Conservation (phyloP, 2,329 filamentous ascomycete species). For the Colletotrichum sansevieriae region DNA sequence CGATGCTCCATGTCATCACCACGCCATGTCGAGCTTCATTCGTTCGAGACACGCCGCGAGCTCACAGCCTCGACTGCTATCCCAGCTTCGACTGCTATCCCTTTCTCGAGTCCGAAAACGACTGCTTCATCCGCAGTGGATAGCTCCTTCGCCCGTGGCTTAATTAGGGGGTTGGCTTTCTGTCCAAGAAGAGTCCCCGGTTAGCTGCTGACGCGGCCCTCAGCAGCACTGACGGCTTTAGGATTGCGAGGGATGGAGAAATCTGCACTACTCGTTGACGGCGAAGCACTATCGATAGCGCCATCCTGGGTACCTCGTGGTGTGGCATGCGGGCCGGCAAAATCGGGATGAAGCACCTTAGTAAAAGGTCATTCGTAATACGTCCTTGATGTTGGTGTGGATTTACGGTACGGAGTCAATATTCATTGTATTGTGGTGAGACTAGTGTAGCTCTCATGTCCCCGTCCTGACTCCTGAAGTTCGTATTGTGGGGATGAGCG, state of each 20-base stretch:
- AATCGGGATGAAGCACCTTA: constrained; percentile 23
- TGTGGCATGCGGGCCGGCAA: constrained; percentile 34
- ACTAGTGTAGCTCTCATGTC: not conserved
- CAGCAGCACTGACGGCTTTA: constrained; percentile 20
- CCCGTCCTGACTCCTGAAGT: not conserved
- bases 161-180: constrained; percentile 11
- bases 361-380: constrained; percentile 8
- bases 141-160: constrained; percentile 18
- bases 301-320: constrained; percentile 39
- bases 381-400: constrained; percentile 5
- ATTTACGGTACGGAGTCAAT: not conserved
- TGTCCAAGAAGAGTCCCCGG: constrained; percentile 14
- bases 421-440: not conserved
- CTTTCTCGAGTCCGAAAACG: constrained; percentile 31
- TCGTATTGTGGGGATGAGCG: constrained; percentile 33
- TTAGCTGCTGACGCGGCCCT: constrained; percentile 38
- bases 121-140: constrained; percentile 31
- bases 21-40: constrained; percentile 35
- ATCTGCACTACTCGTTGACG: constrained; percentile 22
- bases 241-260: constrained; percentile 20
- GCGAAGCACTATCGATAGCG: constrained; percentile 35
- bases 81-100: constrained; percentile 6
- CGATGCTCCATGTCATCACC: constrained; percentile 39
- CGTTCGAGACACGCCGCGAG: constrained; percentile 22
- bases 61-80: constrained; percentile 13